A percentile compares a stretch with the other conserved stretches of the same genome.
Evolutionary conservation across 345 rosid species (phyloP).

Genomic region (Kandelia obovata): DNA sequence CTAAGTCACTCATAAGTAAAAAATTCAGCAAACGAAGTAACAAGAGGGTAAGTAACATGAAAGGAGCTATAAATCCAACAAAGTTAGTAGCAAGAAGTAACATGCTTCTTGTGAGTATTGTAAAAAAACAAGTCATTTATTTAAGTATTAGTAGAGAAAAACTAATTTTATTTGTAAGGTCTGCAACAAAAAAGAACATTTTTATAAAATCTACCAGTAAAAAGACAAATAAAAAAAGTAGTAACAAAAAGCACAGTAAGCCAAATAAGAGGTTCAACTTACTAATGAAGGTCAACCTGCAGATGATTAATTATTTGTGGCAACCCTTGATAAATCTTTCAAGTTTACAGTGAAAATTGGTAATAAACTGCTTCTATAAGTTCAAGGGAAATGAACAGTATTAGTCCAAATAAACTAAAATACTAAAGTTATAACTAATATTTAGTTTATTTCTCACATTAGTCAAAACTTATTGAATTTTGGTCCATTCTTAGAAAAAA

Average conservation of each 20-base stretch:
- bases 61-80: background rate
- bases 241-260: no score
- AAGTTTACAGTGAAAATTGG: background rate
- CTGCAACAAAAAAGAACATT: background rate
- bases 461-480: no score
- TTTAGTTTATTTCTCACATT: no score
- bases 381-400: background rate
- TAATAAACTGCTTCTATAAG: background rate
- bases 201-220: rapidly evolving
- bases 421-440: no score
- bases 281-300: background rate
- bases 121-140: background rate
- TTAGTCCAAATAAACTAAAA: rapidly evolving
- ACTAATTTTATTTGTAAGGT: rapidly evolving
- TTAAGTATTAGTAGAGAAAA: background rate
- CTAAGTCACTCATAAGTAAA: no score
- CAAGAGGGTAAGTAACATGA: background rate
- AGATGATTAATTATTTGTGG: background rate
- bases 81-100: background rate
- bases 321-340: background rate
- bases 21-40: no score
- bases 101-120: background rate
- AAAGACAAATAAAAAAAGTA: background rate
- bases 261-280: no score
- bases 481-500: no score